phyloP scores from a whole-genome alignment of 2,329 filamentous ascomycete species.

The Colletotrichum magnum region DNA sequence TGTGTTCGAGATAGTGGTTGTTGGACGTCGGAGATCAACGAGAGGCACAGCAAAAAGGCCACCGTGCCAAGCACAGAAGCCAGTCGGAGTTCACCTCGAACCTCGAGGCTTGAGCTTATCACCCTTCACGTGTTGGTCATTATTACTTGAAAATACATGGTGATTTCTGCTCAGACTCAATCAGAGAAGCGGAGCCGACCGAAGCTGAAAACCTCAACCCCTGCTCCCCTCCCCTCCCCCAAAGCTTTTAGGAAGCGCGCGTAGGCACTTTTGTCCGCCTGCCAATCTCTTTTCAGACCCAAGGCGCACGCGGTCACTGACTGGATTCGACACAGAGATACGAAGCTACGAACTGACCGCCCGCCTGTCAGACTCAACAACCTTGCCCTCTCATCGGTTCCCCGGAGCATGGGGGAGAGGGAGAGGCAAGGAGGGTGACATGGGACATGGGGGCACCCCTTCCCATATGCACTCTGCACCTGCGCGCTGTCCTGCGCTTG shows the following conservation, averaged over 20 bases:
- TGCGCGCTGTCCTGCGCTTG: no score
- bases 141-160: not conserved
- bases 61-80: not conserved
- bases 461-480: no score
- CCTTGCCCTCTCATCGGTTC: constrained; percentile 24
- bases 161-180: constrained; percentile 5
- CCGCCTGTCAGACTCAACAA: constrained; percentile 16
- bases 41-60: not conserved
- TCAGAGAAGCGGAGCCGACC: constrained; percentile 37
- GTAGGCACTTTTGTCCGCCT: constrained; percentile 20
- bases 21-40: constrained; percentile 26
- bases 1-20: not conserved
- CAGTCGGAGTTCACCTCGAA: constrained; percentile 25
- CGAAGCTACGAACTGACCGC: constrained; percentile 4
- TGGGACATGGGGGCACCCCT: no score
- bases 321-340: constrained; percentile 37
- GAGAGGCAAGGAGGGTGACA: not conserved
- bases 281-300: constrained; percentile 7
- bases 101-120: constrained; percentile 35
- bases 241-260: not conserved
- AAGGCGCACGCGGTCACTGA: constrained; percentile 37
- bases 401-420: constrained; percentile 13
- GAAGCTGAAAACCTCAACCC: constrained; percentile 27
- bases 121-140: constrained; percentile 20
- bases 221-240: not conserved